Percentiles rank a stretch among this genome's conserved stretches.
Conservation (phyloP, 768 basidiomycete species). For the Tricholoma hemisulphureum region DNA sequence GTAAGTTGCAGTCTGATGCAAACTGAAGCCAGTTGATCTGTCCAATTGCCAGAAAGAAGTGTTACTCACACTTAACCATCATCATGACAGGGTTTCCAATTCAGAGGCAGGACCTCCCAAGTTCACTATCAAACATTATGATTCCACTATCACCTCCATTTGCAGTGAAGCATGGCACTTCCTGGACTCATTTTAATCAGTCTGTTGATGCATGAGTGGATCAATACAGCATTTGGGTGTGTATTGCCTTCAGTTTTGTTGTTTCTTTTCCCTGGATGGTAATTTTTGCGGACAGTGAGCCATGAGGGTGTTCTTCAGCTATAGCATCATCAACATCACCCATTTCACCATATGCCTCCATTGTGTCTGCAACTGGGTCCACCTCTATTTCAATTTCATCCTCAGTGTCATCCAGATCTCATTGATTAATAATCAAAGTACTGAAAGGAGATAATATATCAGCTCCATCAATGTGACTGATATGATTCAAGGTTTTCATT, state of each 20-base stretch:
- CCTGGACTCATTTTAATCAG: not conserved
- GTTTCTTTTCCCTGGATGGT: not conserved
- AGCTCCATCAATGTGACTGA: not conserved
- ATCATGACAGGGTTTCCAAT: not conserved
- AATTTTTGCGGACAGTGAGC: too few relatives aligned
- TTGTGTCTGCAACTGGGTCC: too few relatives aligned
- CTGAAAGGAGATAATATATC: constrained; percentile 17
- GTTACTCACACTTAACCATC: not conserved
- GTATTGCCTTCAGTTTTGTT: not conserved
- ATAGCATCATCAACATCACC: not conserved
- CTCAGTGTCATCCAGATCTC: not conserved
- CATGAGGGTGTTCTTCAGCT: not conserved
- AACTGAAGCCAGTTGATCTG: not conserved
- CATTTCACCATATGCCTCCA: not conserved
- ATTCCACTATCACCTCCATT: not conserved
- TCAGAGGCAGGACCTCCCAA: not conserved
- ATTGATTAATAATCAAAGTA: not conserved
- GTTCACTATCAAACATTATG: not conserved
- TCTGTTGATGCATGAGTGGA: not conserved
- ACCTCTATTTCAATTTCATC: too few relatives aligned
- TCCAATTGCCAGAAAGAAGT: not conserved
- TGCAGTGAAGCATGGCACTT: not conserved
- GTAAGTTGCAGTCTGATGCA: not conserved
- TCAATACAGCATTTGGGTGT: not conserved
- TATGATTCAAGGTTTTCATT: not conserved